Conservation (phyloP, 2,329 filamentous ascomycete genomes). For the Fusarium ambrosium region DNA sequence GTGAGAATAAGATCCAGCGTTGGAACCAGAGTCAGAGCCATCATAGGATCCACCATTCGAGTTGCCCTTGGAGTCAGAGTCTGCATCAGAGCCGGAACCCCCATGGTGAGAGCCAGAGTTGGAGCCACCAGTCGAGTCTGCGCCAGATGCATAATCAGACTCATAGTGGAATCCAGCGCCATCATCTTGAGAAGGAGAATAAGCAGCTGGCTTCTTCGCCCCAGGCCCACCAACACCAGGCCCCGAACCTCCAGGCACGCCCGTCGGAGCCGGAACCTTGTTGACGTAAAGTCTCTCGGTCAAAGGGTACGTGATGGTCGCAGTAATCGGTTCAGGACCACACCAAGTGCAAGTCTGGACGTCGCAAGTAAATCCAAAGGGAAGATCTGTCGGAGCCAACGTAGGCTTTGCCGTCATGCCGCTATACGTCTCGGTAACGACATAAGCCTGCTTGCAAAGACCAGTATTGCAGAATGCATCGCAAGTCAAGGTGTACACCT, state of each 20-base stretch:
- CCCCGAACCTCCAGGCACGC: neutral
- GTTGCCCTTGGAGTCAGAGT: neutral
- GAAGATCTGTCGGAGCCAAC: constrained; percentile 14
- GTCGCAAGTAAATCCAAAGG: constrained; percentile 31
- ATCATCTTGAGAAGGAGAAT: neutral
- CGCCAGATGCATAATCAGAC: neutral
- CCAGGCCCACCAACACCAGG: neutral
- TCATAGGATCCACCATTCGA: neutral
- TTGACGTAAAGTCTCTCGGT: constrained; percentile 55
- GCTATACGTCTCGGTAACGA: constrained; percentile 30
- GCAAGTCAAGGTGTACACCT: constrained; percentile 24
- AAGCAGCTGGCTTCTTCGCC: neutral
- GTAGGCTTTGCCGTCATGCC: constrained; percentile 25
- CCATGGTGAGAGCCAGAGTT: neutral
- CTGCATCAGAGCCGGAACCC: neutral
- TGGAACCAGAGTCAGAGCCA: neutral
- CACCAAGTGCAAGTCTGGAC: constrained; percentile 31
- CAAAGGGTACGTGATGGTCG: constrained; percentile 34
- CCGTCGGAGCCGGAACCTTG: neutral
- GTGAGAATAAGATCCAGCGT: neutral
- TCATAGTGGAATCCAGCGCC: neutral
- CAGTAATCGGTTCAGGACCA: constrained; percentile 25
- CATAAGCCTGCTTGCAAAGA: constrained; percentile 29
- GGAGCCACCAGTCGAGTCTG: neutral
- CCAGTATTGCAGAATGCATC: constrained; percentile 26